These are phyloP conservation scores for Cucurbita moschata DNA, from an alignment of 306 rosid species.

Conservation along the genomic window DNA sequence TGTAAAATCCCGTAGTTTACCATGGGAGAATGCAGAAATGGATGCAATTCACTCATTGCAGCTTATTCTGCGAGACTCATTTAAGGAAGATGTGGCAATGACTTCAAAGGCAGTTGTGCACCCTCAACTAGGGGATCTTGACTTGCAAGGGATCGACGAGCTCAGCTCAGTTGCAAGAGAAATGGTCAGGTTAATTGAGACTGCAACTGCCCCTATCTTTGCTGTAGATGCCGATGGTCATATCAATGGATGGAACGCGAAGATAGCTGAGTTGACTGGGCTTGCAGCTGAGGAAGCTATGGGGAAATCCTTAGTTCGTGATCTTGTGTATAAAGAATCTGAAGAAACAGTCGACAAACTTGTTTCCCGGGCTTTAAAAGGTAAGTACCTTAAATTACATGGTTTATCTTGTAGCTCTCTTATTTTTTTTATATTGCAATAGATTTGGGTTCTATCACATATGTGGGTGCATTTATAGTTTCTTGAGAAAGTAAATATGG, in stretches of 20 bases:
- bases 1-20: constrained; percentile 86
- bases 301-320: constrained; percentile 77
- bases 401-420: neutral
- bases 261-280: constrained; percentile 87
- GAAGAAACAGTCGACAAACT: constrained; percentile 53
- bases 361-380: constrained; percentile 66
- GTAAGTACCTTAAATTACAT: constrained; percentile 11
- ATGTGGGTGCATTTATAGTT: neutral
- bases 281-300: constrained; percentile 80
- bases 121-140: constrained; percentile 31
- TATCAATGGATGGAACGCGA: constrained; percentile 95
- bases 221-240: constrained; percentile 75
- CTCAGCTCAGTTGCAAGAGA: constrained; percentile 95
- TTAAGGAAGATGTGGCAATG: constrained; percentile 43
- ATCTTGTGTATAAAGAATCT: constrained; percentile 76
- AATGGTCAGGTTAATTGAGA: constrained; percentile 96
- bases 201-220: constrained; percentile 97
- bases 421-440: neutral
- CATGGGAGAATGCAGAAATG: constrained; percentile 96
- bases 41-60: constrained; percentile 96
- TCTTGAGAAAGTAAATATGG: constrained; percentile 11
- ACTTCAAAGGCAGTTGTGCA: constrained; percentile 61
- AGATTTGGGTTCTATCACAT: neutral
- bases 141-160: constrained; percentile 77
- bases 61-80: constrained; percentile 85